phyloP scores from a whole-genome alignment of 306 rosid species.

The Cicer judaicum region DNA sequence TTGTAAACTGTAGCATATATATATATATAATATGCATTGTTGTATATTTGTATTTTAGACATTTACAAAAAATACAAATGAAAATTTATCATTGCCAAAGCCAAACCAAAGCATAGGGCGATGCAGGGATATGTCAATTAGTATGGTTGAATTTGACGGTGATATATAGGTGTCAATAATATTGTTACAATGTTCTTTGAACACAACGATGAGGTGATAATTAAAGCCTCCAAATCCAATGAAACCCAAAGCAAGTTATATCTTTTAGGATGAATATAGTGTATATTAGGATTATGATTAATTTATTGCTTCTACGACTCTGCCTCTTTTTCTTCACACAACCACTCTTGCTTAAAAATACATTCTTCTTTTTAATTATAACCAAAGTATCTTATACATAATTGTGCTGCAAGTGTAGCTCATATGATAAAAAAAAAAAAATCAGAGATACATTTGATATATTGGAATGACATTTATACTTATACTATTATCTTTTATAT shows the following conservation, averaged over 20 bases:
- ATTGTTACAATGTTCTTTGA: not conserved
- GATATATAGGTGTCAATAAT: not conserved
- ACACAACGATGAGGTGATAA: not conserved
- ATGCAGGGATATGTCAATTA: not conserved
- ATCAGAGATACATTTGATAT: no score
- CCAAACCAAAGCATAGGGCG: not conserved
- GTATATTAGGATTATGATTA: not conserved
- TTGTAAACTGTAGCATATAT: no score
- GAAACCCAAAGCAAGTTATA: not conserved
- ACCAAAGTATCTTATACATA: no score
- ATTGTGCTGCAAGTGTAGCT: no score
- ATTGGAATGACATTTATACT: no score
- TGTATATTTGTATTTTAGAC: not conserved
- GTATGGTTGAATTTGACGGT: not conserved
- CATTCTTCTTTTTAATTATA: no score
- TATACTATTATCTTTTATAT: no score
- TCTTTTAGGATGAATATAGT: not conserved
- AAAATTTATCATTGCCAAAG: not conserved
- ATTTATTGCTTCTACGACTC: not conserved
- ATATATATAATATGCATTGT: no score
- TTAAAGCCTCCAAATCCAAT: constrained; percentile 1
- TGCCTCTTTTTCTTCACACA: not conserved
- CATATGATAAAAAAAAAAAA: no score
- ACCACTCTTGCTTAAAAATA: no score
- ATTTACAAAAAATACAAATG: not conserved